Evolutionary conservation across 208 protist genomes (phyloP), one percentile per base, ranked within the genome.

Genomic region (Herpetomonas tarakana): DNA sequence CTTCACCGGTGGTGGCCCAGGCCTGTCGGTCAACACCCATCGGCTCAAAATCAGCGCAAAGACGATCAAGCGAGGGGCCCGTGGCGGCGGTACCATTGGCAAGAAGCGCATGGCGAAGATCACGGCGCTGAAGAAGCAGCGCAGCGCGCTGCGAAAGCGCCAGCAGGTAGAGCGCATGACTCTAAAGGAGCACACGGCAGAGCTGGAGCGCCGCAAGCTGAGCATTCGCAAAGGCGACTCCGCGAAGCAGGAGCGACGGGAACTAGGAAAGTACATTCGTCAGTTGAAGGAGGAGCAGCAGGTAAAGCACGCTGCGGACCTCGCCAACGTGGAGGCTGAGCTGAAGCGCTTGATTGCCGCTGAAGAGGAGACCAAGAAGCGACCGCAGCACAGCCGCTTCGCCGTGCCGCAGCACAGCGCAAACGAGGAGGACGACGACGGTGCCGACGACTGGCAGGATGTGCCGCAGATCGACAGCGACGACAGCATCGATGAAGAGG

Each of bases 261-360:
- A 96, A 62, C 74, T 96, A 18, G 79, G 81, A 30, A 93, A 93
- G 71, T 96, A 96, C 68, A 92, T 96, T 47, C 76, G 83, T 0
- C 77, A 86, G 68, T 76, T 96, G 29, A 77, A 85, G 71, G 65
- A 78, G 62, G 86, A 96, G 61, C 84, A 89, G 65, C 66, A 74
- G 64, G 57, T 69, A 60, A 91, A 92, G 69, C 90, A 96, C 53
- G 54, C 65, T n/a, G 60, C 67, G 16, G 89, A 96, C 46, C 58
- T 91, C 18, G 35, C 58, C 46, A 72, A 70, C 52, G 58, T 92
- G 19, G 81, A 96, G 46, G 70, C 67, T 52, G 75, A 78, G 49
- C 74, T 96, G 55, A 67, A 83, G 57, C 64, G 60, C 29, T 50
- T 81, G 6, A 67, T 73, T 0, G 66, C 59, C 18, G 74, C 69